Conservation (phyloP, 352 stramenopile genomes). For the Phytopythium chamaehyphon region DNA sequence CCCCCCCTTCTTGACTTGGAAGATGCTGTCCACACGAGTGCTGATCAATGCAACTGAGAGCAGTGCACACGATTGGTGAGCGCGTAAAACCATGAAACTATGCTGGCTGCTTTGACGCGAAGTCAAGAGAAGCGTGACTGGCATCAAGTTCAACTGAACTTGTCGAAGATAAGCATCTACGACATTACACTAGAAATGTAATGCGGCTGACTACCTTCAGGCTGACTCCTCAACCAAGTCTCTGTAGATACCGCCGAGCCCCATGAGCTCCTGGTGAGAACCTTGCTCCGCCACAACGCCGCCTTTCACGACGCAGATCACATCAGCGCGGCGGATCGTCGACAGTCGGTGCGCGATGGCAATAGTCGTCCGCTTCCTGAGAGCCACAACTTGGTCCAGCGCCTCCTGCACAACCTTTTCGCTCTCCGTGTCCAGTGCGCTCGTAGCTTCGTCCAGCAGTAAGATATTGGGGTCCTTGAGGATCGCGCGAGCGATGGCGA, state of each 20-base stretch:
- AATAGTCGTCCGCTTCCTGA: conserved; percentile 14
- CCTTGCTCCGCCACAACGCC: conserved; percentile 90
- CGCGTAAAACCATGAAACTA: no score
- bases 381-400: conserved; percentile 25
- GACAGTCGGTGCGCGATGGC: conserved; percentile 27
- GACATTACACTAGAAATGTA: no score
- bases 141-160: no score
- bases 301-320: conserved; percentile 92
- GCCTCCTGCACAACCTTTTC: conserved; percentile 36
- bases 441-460: conserved; percentile 20
- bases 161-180: no score
- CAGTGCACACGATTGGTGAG: no score
- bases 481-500: conserved; percentile 35
- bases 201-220: conserved; percentile 1
- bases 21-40: no score
- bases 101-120: no score
- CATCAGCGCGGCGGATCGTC: conserved; percentile 80
- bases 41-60: no score
- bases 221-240: conserved; percentile 19
- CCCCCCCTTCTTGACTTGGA: no score
- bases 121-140: no score
- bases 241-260: conserved; percentile 21
- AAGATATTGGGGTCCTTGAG: conserved; percentile 40
- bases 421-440: conserved; percentile 28
- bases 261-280: conserved; percentile 88